Evolutionary conservation across 2,329 filamentous ascomycete genomes (phyloP).

Genomic region (Aureobasidium leucospermi): DNA sequence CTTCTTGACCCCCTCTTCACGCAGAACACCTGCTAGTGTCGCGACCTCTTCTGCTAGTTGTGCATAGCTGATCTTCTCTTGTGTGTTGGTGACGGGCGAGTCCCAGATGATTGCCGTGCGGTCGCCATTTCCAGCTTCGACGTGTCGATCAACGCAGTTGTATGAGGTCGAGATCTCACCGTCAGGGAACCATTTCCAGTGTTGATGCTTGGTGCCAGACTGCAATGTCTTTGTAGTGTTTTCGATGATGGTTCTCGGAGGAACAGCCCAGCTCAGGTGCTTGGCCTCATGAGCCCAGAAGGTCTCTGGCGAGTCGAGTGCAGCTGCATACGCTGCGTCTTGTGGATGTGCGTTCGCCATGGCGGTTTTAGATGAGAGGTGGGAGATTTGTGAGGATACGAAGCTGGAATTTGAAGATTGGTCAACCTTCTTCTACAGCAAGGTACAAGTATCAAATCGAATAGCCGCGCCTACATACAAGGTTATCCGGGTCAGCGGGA

Average conservation of each 20-base stretch:
- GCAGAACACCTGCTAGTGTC: conserved; percentile 69
- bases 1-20: conserved; percentile 72
- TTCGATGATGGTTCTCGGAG: conserved; percentile 56
- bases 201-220: conserved; percentile 56
- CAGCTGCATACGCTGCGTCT: conserved; percentile 28
- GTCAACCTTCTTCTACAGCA: not conserved
- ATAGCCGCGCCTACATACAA: not conserved
- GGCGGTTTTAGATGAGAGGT: not conserved
- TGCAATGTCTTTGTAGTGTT: conserved; percentile 56
- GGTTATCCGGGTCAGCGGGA: conserved; percentile 10
- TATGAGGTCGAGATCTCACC: conserved; percentile 87
- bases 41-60: conserved; percentile 74
- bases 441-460: not conserved
- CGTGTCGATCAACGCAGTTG: conserved; percentile 86
- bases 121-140: conserved; percentile 68
- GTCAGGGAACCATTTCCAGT: conserved; percentile 86
- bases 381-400: not conserved
- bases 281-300: conserved; percentile 46
- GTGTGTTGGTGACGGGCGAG: conserved; percentile 69
- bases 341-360: conserved; percentile 25
- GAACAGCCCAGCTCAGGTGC: conserved; percentile 72
- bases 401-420: not conserved
- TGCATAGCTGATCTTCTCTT: conserved; percentile 66
- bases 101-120: conserved; percentile 77
- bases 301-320: conserved; percentile 26